A percentile compares a stretch with the other conserved stretches of the same genome.
These are phyloP conservation scores for Magnaporthiopsis incrustans DNA, from an alignment of 2,329 filamentous ascomycete genomes.

Conservation along the genomic window DNA sequence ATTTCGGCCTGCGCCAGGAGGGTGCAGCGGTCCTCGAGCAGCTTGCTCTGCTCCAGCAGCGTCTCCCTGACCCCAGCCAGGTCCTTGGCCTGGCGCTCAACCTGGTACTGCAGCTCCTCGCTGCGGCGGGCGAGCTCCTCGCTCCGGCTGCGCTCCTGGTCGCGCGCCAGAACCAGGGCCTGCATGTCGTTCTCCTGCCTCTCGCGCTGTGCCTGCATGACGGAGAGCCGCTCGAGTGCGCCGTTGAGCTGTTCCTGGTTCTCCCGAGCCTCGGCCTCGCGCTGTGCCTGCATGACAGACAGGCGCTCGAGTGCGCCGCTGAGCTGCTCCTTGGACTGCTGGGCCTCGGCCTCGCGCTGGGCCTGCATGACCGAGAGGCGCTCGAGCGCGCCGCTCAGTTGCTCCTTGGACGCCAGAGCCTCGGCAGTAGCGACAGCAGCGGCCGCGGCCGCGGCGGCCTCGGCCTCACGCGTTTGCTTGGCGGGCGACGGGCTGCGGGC, in stretches of 20 bases:
- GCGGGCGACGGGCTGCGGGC: neutral
- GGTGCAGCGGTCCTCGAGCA: constrained; percentile 1
- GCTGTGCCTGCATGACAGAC: neutral
- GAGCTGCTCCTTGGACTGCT: neutral
- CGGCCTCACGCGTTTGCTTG: neutral
- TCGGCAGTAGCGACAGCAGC: neutral
- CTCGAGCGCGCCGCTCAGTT: neutral
- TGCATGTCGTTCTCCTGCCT: neutral
- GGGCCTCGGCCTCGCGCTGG: neutral
- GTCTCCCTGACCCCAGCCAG: neutral
- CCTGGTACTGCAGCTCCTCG: neutral
- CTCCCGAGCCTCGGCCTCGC: neutral
- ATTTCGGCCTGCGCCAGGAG: neutral
- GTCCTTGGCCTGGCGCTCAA: constrained; percentile 4
- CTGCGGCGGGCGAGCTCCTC: neutral
- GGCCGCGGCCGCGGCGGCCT: neutral
- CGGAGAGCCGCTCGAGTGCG: neutral
- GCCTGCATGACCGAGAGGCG: neutral
- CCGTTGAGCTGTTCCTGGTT: neutral
- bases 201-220: neutral
- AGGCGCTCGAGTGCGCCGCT: neutral
- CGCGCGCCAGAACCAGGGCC: neutral
- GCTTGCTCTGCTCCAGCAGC: constrained; percentile 2
- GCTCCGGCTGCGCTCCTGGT: neutral
- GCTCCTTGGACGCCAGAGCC: neutral